Percentiles rank a stretch among this genome's conserved stretches.
Evolutionary conservation across 176 grass and related monocot species (phyloP).

Genomic region (Urochloa ruziziensis): DNA sequence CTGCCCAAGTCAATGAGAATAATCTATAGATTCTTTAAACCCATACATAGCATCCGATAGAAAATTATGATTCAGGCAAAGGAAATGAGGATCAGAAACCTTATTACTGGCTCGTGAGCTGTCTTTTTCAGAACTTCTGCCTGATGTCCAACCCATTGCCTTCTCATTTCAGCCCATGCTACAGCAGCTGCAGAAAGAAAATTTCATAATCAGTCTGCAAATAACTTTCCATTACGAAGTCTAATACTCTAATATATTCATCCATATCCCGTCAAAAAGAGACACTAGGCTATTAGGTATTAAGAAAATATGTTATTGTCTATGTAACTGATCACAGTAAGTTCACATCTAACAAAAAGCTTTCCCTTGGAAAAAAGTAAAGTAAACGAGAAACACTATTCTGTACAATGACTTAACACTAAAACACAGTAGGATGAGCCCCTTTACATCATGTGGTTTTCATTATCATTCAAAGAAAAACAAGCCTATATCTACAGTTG

Average conservation of each 20-base stretch:
- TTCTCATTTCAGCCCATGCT: conserved; percentile 79
- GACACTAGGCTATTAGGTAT: not conserved
- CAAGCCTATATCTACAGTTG: not conserved
- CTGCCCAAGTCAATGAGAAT: not conserved
- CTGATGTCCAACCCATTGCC: conserved; percentile 74
- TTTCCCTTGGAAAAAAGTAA: not conserved
- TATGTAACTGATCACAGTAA: not conserved
- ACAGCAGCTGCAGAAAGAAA: conserved; percentile 58
- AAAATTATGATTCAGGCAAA: conserved; percentile 19
- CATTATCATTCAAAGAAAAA: not conserved
- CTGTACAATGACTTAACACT: not conserved
- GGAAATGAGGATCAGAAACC: conserved; percentile 39
- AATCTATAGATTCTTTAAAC: conserved; percentile 2
- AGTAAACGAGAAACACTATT: not conserved
- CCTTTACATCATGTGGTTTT: not conserved
- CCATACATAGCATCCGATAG: not conserved
- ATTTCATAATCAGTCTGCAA: conserved; percentile 10
- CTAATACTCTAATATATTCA: not conserved
- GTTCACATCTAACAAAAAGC: not conserved
- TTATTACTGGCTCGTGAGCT: conserved; percentile 75
- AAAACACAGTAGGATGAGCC: not conserved
- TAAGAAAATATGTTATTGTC: not conserved
- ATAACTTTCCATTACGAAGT: not conserved
- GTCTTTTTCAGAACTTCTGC: conserved; percentile 40
- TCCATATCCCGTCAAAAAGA: not conserved